Percentiles rank a stretch among this genome's conserved stretches.
Conservation (phyloP, 495 filamentous ascomycete species). For the Acidiella bohemica region DNA sequence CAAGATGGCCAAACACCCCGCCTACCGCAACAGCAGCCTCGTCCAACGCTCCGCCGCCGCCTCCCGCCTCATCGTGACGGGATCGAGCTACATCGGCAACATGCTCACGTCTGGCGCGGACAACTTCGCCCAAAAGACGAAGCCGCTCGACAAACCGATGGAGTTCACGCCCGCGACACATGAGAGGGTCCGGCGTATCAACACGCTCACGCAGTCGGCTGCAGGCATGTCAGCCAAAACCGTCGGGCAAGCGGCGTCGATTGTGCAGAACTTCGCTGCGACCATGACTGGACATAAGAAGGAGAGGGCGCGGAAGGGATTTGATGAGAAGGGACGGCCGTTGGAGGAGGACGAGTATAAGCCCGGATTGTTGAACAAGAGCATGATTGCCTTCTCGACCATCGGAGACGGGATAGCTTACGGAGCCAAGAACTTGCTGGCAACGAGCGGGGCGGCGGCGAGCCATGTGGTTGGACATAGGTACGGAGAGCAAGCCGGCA, state of each 20-base stretch:
- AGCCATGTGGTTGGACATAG: constrained; percentile 68
- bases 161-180: constrained; percentile 81
- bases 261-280: constrained; percentile 82
- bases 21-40: constrained; percentile 71
- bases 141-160: constrained; percentile 63
- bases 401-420: constrained; percentile 87
- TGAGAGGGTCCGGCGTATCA: constrained; percentile 70
- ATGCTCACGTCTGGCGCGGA: constrained; percentile 63
- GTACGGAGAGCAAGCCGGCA: constrained; percentile 73
- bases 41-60: constrained; percentile 84
- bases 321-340: constrained; percentile 49
- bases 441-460: constrained; percentile 57
- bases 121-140: constrained; percentile 62
- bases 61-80: constrained; percentile 84
- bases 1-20: constrained; percentile 67
- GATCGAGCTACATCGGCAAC: constrained; percentile 63
- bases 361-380: constrained; percentile 86
- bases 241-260: constrained; percentile 61
- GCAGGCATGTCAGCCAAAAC: constrained; percentile 73
- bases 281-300: constrained; percentile 49
- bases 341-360: constrained; percentile 55
- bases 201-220: constrained; percentile 60
- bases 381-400: constrained; percentile 89
- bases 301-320: constrained; percentile 40
- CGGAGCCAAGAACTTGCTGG: constrained; percentile 60